Percentiles rank a stretch among this genome's conserved stretches.
phyloP scores from a whole-genome alignment of 768 basidiomycete genomes.

The Amanita pallidorosea region DNA sequence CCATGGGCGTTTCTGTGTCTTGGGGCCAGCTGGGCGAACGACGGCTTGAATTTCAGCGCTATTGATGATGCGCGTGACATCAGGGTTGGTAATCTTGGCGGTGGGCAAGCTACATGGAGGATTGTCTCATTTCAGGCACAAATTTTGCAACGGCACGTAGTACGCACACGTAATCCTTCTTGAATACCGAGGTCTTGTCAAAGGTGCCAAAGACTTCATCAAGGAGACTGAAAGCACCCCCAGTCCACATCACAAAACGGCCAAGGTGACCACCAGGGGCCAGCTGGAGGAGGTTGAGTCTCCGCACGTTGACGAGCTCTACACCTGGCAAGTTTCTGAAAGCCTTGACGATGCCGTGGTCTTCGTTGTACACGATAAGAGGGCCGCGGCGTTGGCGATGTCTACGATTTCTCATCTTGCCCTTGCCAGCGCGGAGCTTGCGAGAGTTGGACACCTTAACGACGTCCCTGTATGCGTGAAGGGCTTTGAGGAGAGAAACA shows the following conservation, averaged over 20 bases:
- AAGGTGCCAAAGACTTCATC: constrained; percentile 95
- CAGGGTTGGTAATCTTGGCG: constrained; percentile 95
- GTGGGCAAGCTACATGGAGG: constrained; percentile 62
- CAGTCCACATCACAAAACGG: constrained; percentile 99
- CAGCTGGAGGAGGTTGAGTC: constrained; percentile 96
- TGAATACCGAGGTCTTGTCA: constrained; percentile 74
- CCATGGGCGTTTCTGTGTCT: constrained; percentile 87
- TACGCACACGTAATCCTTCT: constrained; percentile 81
- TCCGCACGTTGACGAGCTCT: constrained; percentile 88
- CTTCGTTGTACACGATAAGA: constrained; percentile 93
- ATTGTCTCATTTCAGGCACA: not conserved
- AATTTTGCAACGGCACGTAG: not conserved
- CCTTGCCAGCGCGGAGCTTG: constrained; percentile 94
- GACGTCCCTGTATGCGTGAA: constrained; percentile 87
- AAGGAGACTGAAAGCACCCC: constrained; percentile 83
- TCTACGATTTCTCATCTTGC: constrained; percentile 93
- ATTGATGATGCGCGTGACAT: constrained; percentile 96
- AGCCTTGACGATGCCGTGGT: constrained; percentile 94
- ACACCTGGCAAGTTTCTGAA: constrained; percentile 99
- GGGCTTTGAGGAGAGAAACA: constrained; percentile 81
- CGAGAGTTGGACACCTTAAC: constrained; percentile 96
- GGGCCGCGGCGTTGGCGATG: constrained; percentile 97
- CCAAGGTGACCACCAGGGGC: constrained; percentile 99
- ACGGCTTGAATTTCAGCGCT: constrained; percentile 97
- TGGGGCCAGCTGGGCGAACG: constrained; percentile 80